Percentiles rank a stretch among this genome's conserved stretches.
Conservation (phyloP, 2,329 filamentous ascomycete genomes). For the Harringtonia lauricola region DNA sequence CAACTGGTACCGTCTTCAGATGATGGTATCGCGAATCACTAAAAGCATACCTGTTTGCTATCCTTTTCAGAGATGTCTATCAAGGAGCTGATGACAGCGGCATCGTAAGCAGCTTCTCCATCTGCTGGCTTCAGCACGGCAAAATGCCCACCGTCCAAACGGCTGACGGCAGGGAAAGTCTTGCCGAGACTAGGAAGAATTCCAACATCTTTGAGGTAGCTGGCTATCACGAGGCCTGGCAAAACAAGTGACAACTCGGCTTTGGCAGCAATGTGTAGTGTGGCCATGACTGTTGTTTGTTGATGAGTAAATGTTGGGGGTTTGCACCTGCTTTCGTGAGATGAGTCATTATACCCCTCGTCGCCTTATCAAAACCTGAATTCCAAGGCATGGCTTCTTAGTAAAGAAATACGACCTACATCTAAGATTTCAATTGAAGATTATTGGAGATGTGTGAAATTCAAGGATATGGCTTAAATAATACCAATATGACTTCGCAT, state of each 20-base stretch:
- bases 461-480: too few species aligned
- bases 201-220: not conserved
- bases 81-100: not conserved
- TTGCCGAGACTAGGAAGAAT: not conserved
- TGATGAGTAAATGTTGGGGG: too few species aligned
- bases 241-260: constrained; percentile 1
- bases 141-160: not conserved
- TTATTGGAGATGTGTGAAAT: too few species aligned
- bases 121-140: not conserved
- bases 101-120: not conserved
- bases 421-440: too few species aligned
- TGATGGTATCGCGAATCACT: not conserved
- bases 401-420: too few species aligned
- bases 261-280: not conserved
- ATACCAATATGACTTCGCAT: too few species aligned
- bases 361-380: too few species aligned
- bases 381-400: too few species aligned
- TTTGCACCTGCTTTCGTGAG: too few species aligned
- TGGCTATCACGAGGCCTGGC: not conserved
- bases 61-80: not conserved
- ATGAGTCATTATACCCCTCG: too few species aligned
- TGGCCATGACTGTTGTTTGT: not conserved
- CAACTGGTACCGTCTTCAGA: not conserved
- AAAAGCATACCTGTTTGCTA: not conserved
- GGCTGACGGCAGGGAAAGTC: not conserved